Conservation (phyloP, 345 rosid genomes). For the Carallia brachiata region DNA sequence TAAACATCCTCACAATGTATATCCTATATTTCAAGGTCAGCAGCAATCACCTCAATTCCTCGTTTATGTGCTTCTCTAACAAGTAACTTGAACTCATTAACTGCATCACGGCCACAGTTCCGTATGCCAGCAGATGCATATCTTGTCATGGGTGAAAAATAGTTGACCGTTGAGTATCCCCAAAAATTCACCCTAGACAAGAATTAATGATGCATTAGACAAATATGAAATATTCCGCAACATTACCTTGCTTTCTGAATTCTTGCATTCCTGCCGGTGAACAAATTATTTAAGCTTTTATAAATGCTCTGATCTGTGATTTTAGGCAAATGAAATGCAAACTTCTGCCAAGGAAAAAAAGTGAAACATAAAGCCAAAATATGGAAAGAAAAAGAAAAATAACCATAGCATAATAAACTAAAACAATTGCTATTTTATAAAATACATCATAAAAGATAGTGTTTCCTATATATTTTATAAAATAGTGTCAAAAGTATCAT, state of each 20-base stretch:
- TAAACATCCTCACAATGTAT: conserved; percentile 7
- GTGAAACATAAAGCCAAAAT: neutral
- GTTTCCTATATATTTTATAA: no score
- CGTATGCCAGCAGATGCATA: conserved; percentile 64
- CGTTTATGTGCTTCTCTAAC: conserved; percentile 91
- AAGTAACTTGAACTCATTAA: conserved; percentile 83
- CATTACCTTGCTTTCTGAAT: neutral
- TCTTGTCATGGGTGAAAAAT: conserved; percentile 91
- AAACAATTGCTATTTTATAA: no score
- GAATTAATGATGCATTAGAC: conserved; percentile 21
- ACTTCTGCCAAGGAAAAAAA: neutral
- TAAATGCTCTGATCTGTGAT: neutral
- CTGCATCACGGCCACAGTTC: conserved; percentile 63
- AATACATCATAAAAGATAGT: no score
- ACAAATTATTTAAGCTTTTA: neutral
- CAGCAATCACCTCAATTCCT: conserved; percentile 77
- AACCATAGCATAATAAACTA: no score
- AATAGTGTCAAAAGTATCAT: no score
- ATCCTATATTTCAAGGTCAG: conserved; percentile 15
- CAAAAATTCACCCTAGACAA: conserved; percentile 85
- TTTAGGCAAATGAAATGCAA: neutral
- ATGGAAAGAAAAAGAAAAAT: neutral
- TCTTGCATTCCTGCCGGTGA: neutral
- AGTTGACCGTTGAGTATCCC: conserved; percentile 92
- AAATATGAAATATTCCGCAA: neutral